Evolutionary conservation across 441 rosid genomes (phyloP), one percentile per base, ranked within the genome.

Genomic region (Brassica balearica): DNA sequence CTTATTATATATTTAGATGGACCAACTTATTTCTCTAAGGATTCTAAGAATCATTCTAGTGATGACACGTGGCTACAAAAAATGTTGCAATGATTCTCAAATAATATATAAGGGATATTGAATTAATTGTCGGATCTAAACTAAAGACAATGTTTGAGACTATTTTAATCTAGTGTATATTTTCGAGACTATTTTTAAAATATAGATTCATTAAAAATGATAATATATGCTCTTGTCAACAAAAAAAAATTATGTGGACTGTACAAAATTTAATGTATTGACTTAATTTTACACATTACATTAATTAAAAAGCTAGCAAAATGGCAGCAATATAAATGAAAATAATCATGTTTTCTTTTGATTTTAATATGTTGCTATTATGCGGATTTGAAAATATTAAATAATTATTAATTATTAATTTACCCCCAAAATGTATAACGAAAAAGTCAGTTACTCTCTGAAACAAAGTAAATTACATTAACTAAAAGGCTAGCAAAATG

Each of bases 391-490:
- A 10, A 41, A 41, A 41, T 25, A 25, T 25, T 25, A 10, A 41
- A 41, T 10, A 41, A 38, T 38, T 38, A 38, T 38, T 38, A 38
- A 38, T 2, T 51, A 38, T 38, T 38, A 38, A 38, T 2, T 53
- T 14, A 53, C 59, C 59, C 4, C 48, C 2, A 1, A 41, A 51
- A 19, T 34, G 58, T 74, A 2, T 14, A 51, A 51, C 8, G 6
- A 56, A 55, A 56, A 56, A 66, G 36, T 23, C 41, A 34, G 58
- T 74, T 55, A 55, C 59, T 6, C 65, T 53, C 65, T 34, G 79
- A 43, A 75, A 60, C 25, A 67, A 15, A 63, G 56, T 1, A 70
- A 77, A 70, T 48, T 56, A 56, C 61, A 56, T 56, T 56, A 51
- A 51, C 0, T 25, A 8, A 34, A 32, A 34, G 58, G 2, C 59